Evolutionary conservation across 208 protist species (phyloP).

Genomic region (Leishmania arabica): DNA sequence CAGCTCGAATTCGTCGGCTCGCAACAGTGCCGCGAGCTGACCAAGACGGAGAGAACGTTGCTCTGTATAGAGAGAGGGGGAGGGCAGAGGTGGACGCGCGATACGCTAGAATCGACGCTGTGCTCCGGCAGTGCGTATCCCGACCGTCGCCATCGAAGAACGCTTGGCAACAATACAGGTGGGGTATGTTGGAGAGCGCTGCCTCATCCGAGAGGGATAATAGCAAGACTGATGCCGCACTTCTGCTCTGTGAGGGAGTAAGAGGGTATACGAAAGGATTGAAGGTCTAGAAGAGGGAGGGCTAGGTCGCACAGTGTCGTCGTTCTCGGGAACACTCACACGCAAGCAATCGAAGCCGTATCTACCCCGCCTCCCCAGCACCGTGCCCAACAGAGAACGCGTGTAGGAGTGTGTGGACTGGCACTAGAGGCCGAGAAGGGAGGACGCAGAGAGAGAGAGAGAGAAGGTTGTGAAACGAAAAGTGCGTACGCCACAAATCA

Average conservation of each 20-base stretch:
- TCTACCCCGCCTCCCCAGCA: neutral
- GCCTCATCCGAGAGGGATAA: neutral
- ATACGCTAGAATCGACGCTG: neutral
- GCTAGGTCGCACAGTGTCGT: neutral
- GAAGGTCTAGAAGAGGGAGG: neutral
- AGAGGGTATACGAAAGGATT: neutral
- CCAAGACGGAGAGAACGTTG: neutral
- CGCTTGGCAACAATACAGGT: neutral
- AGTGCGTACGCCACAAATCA: neutral
- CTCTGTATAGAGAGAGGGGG: neutral
- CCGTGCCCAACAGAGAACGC: neutral
- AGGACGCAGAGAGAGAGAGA: neutral
- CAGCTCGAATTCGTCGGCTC: neutral
- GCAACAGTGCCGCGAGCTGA: neutral
- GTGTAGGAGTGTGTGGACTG: neutral
- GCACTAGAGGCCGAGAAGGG: conserved; percentile 7
- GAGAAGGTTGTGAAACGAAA: too few relatives aligned
- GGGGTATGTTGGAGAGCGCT: neutral
- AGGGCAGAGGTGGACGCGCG: neutral
- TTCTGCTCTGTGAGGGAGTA: neutral
- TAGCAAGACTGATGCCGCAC: neutral
- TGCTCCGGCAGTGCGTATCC: neutral
- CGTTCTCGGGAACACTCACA: neutral
- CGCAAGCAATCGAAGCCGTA: neutral
- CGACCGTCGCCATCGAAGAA: neutral